Evolutionary conservation across 2,329 filamentous ascomycete species (phyloP), one percentile per base, ranked within the genome.

Genomic region (Penicillium sp.): DNA sequence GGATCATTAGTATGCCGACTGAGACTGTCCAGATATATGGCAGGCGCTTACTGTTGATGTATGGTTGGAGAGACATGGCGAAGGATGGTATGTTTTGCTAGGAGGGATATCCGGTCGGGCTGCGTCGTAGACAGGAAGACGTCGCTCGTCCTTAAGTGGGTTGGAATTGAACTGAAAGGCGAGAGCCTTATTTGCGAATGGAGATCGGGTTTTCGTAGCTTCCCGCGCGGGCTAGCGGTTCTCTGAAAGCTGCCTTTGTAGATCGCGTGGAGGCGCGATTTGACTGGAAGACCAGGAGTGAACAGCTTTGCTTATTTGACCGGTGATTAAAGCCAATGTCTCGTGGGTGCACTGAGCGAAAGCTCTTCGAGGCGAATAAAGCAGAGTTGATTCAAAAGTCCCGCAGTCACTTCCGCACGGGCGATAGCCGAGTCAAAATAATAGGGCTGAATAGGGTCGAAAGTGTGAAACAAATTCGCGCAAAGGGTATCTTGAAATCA

Each of bases 31-130:
- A 16, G 14, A 14, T 28, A 33, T n/a, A 28, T 24, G 18, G 7
- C 9, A 18, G 30, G 22, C 45, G 63, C 76, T 69, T 65, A 81
- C 79, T 80, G 62, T 81, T 79, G 56, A 82, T 74, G 68, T 79
- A 81, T 54, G 68, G 56, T 59, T 79, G 74, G 43, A 82, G 75
- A 64, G 79, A 81, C 79, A 81, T 81, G 55, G 50, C 61, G 66
- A 27, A 41, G 24, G 39, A n/a, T 41, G 4, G 39, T 25, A 25
- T 5, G 6, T 24, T 6, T 11, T n/a, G 39, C 20, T 25, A 27
- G 13, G 2, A 25, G 3, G 11, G n/a, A 18, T 38, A 38, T 9
- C 6, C 22, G 39, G n/a, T 16, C 24, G 5, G 24, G 24, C 20
- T 41, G 6, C 5, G 16, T 27, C 14, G 39, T 16, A 41, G 20